A percentile compares a stretch with the other conserved stretches of the same genome.
Conservation (phyloP, 2,329 filamentous ascomycete species). For the Fusarium sp. region DNA sequence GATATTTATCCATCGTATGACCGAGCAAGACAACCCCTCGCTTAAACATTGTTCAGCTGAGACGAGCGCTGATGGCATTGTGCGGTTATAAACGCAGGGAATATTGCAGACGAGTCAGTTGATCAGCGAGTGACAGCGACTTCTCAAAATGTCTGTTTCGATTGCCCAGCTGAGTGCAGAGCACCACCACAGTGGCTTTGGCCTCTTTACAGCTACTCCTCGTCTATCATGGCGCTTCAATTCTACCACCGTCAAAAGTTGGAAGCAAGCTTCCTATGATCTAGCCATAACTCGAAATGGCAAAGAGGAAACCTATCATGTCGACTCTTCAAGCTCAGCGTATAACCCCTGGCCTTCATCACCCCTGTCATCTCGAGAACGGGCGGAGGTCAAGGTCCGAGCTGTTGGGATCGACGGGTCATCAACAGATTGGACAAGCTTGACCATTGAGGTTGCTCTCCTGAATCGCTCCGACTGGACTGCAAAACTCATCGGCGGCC, state of each 20-base stretch:
- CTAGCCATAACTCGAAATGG: background rate
- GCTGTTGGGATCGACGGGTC: conserved; percentile 40
- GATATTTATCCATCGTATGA: conserved; percentile 6
- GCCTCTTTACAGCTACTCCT: conserved; percentile 19
- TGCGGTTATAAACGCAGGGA: background rate
- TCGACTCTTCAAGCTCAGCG: conserved; percentile 45
- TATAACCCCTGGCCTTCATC: conserved; percentile 57
- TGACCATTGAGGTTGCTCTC: conserved; percentile 17
- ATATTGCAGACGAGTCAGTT: background rate
- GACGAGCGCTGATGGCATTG: too few species aligned
- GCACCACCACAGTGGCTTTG: conserved; percentile 34
- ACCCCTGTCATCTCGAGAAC: conserved; percentile 46
- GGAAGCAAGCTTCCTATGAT: background rate
- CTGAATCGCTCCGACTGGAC: conserved; percentile 45
- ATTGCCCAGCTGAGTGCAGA: conserved; percentile 22
- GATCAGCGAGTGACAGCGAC: background rate
- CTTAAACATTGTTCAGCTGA: background rate
- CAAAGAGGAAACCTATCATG: conserved; percentile 43
- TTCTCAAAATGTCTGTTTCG: conserved; percentile 7
- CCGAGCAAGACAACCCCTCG: background rate
- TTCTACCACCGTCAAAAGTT: background rate
- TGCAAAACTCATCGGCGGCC: conserved; percentile 43
- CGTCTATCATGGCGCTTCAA: conserved; percentile 3
- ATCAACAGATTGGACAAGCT: background rate
- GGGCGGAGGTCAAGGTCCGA: conserved; percentile 46